phyloP scores from a whole-genome alignment of 2,329 filamentous ascomycete genomes.

The Leptosphaerulina australis region DNA sequence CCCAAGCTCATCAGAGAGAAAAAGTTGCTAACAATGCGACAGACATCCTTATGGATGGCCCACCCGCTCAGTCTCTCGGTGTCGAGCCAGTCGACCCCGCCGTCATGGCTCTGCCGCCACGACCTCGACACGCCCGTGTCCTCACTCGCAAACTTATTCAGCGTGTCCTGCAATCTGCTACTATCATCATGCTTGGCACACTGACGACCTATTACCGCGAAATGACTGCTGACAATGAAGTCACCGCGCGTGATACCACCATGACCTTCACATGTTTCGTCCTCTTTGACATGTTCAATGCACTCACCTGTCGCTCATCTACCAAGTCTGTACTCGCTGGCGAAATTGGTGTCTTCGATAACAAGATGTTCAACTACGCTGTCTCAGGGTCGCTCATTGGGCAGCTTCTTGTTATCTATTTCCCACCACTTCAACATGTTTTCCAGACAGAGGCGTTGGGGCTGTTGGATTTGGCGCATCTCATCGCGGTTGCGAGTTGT shows the following conservation, averaged over 20 bases:
- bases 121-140: constrained; percentile 84
- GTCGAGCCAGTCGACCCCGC: constrained; percentile 94
- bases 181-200: constrained; percentile 90
- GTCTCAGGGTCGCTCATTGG: constrained; percentile 84
- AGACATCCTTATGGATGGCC: constrained; percentile 99
- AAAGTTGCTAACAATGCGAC: neutral
- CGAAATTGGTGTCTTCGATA: constrained; percentile 80
- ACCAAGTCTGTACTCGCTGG: constrained; percentile 86
- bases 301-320: constrained; percentile 88
- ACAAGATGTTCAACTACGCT: constrained; percentile 96
- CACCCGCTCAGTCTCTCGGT: constrained; percentile 93
- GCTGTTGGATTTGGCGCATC: constrained; percentile 72
- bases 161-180: constrained; percentile 84
- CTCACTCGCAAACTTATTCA: constrained; percentile 83
- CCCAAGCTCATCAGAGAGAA: neutral
- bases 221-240: constrained; percentile 81
- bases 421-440: constrained; percentile 89
- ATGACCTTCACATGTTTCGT: constrained; percentile 99
- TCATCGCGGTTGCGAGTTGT: constrained; percentile 78
- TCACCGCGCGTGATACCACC: constrained; percentile 93
- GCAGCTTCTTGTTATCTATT: constrained; percentile 90
- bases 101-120: constrained; percentile 89
- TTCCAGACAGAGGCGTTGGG: constrained; percentile 93
- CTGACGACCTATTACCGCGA: constrained; percentile 89
- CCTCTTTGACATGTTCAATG: constrained; percentile 99